Base-by-base conservation (phyloP, 1,284 basidiomycete species). In the Rhodotorula sp. region DNA sequence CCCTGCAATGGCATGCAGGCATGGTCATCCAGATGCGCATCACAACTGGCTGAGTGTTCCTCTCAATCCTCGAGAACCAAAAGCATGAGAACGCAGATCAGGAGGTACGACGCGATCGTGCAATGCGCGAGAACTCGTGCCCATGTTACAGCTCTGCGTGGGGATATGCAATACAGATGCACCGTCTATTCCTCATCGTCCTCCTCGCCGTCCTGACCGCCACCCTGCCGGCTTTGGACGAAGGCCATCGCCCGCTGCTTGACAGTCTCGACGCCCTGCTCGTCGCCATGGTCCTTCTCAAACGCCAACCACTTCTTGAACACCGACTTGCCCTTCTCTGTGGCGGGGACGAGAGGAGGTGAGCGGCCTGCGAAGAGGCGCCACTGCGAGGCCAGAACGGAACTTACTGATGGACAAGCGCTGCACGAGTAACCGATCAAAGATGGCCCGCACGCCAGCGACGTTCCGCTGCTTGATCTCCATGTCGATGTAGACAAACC, bases 231-330 rank as follows among this genome's bases (percentile, higher is more conserved):
- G 17, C 66, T 58, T 64, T 70, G 67, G 42, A 76, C 75, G 22
- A 76, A 76, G 3, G 65, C 70, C 26, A 72, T 37, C 7, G 75
- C 75, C 22, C 68, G 68, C 73, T 87, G 84, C 83, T 98, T 94
- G 51, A 98, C 96, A 51, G 81, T 80, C 44, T 87, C 85, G 61
- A 88, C 89, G 33, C 95, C 94, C 60, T 89, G 87, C 69, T 90
- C 90, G 77, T 96, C 91, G 2, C 96, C 96, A 66, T 94, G 83
- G 74, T 87, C 86, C 77, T 87, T 87, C 81, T 99, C 96, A 58
- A 97, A 82, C 69, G 89, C 88, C 53, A 99, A 84, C 93, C 95
- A 98, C 82, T 98, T 98, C 82, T 99, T 99, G 86, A 98, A 96
- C 80, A 95, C 89, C 53, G 88, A 87, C 70, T 80, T 80, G 64